Conservation (phyloP, 495 filamentous ascomycete genomes). For the Penicillium atrosanguineum region DNA sequence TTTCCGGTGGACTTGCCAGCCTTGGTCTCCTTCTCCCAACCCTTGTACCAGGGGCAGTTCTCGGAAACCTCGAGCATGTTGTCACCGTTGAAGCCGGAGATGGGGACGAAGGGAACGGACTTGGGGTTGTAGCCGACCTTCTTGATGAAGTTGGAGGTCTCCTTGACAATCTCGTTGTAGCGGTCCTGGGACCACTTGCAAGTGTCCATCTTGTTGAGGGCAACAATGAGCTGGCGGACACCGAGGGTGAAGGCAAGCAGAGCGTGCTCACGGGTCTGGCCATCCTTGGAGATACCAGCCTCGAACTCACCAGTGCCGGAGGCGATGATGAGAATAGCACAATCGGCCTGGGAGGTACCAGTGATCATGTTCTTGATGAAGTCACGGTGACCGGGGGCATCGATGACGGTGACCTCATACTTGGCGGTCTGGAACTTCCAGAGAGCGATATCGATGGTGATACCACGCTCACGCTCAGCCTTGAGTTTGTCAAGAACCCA, state of each 20-base stretch:
- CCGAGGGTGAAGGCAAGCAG: conserved; percentile 99
- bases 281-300: conserved; percentile 99
- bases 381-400: conserved; percentile 99
- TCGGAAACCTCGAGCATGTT: conserved; percentile 93
- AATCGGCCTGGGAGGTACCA: conserved; percentile 99
- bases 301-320: conserved; percentile 99
- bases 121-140: conserved; percentile 99
- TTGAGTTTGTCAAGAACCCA: conserved; percentile 99
- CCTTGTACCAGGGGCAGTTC: conserved; percentile 99
- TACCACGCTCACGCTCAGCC: conserved; percentile 99
- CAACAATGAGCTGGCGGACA: conserved; percentile 99
- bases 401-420: conserved; percentile 99
- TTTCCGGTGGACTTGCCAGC: conserved; percentile 83
- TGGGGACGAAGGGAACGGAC: conserved; percentile 95
- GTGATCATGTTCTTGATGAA: conserved; percentile 99
- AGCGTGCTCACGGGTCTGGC: conserved; percentile 99
- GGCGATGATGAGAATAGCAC: conserved; percentile 99
- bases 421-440: conserved; percentile 99
- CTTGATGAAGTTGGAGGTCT: conserved; percentile 99
- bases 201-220: conserved; percentile 99
- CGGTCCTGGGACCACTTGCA: conserved; percentile 95
- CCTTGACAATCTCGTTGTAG: conserved; percentile 99
- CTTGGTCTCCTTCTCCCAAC: conserved; percentile 99
- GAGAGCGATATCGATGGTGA: conserved; percentile 99
- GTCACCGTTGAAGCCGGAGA: conserved; percentile 99